Evolutionary conservation across 768 basidiomycete genomes (phyloP).

Genomic region (Filobasidium wieringae): DNA sequence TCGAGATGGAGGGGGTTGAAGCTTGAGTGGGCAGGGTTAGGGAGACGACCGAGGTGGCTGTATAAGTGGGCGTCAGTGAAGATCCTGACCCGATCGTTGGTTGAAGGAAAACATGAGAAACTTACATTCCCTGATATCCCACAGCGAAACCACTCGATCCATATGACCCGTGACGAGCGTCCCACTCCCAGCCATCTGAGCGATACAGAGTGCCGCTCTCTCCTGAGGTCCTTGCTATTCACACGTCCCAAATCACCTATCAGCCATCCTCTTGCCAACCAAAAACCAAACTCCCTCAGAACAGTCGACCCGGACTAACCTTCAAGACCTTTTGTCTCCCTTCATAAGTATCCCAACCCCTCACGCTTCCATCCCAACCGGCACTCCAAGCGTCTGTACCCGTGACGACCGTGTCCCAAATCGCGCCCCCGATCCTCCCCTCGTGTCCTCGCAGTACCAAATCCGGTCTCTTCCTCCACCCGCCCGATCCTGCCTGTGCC

Average conservation of each 20-base stretch:
- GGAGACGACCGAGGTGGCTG: conserved; percentile 39
- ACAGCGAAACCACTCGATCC: conserved; percentile 42
- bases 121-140: conserved; percentile 40
- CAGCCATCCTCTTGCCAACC: neutral
- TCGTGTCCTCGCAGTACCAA: conserved; percentile 72
- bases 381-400: conserved; percentile 45
- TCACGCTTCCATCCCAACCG: conserved; percentile 80
- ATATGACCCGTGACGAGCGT: conserved; percentile 41
- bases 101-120: neutral
- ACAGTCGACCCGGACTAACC: conserved; percentile 23
- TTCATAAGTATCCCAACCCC: conserved; percentile 72
- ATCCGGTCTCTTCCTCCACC: conserved; percentile 48
- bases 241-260: neutral
- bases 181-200: conserved; percentile 34
- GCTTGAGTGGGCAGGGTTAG: conserved; percentile 38
- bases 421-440: conserved; percentile 61
- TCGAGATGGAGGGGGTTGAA: conserved; percentile 37
- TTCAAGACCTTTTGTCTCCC: conserved; percentile 42
- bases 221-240: conserved; percentile 39
- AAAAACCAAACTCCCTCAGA: neutral
- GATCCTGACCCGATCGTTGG: neutral
- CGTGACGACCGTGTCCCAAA: conserved; percentile 45
- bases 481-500: conserved; percentile 23
- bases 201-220: conserved; percentile 39
- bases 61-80: neutral